Percentiles rank a stretch among this genome's conserved stretches.
Evolutionary conservation across 2,329 filamentous ascomycete species (phyloP).

Genomic region (Fusarium concolor): DNA sequence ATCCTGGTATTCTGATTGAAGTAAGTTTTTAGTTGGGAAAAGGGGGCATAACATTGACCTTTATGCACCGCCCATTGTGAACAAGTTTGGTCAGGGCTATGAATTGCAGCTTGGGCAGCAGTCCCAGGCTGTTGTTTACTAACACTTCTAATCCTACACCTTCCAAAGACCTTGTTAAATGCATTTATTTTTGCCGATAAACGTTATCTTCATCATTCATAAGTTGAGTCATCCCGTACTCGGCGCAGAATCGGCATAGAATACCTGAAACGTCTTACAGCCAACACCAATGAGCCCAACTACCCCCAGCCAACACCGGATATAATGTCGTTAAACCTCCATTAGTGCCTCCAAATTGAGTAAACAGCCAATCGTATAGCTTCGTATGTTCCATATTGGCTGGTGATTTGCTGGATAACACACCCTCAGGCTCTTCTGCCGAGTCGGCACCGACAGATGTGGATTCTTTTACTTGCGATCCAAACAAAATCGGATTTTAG

Average conservation of each 20-base stretch:
- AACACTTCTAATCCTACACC: no score
- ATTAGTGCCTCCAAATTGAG: background rate
- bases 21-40: background rate
- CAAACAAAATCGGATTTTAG: slow-evolving; percentile 12
- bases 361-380: background rate
- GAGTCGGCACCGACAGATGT: slow-evolving; percentile 34
- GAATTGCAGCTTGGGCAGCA: background rate
- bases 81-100: background rate
- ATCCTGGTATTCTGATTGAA: background rate
- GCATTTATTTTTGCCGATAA: background rate
- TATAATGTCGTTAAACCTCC: background rate
- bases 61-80: background rate
- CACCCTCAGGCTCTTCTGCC: slow-evolving; percentile 7
- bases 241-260: background rate
- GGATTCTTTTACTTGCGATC: slow-evolving; percentile 17
- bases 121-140: no score
- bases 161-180: background rate
- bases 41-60: background rate
- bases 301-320: slow-evolving; percentile 2
- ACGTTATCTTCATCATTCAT: background rate
- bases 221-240: slow-evolving; percentile 2
- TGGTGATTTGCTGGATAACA: background rate
- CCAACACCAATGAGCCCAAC: background rate
- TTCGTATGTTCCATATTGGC: background rate
- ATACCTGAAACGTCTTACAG: background rate